Percentiles rank a stretch among this genome's conserved stretches.
These are phyloP conservation scores for Globisporangium apiculatum DNA, from an alignment of 352 stramenopile species.

Conservation along the genomic window DNA sequence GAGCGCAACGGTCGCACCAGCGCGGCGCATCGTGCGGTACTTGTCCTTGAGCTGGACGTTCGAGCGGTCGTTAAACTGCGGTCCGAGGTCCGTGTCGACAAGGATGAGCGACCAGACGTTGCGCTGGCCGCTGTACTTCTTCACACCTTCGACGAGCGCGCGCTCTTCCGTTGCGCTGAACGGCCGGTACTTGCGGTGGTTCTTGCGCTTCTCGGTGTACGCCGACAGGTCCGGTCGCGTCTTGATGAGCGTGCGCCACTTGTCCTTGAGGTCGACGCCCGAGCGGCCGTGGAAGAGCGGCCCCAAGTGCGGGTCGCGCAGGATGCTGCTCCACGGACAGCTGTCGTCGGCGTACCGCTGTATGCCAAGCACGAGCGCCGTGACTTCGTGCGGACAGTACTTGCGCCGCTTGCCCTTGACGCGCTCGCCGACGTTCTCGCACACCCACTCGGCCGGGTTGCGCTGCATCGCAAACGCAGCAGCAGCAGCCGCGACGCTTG, in stretches of 20 bases:
- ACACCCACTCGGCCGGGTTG: slow-evolving; percentile 72
- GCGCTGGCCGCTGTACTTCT: slow-evolving; percentile 78
- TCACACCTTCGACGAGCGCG: slow-evolving; percentile 83
- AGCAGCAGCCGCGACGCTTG: slow-evolving; percentile 21
- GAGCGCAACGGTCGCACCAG: slow-evolving; percentile 33
- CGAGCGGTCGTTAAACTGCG: slow-evolving; percentile 74
- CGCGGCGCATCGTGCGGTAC: slow-evolving; percentile 71
- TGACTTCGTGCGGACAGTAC: slow-evolving; percentile 82
- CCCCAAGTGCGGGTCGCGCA: slow-evolving; percentile 61
- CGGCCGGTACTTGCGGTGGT: slow-evolving; percentile 78
- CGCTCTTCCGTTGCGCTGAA: slow-evolving; percentile 71
- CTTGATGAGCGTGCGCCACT: slow-evolving; percentile 81
- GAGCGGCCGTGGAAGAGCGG: slow-evolving; percentile 74
- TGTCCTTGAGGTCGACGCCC: slow-evolving; percentile 78
- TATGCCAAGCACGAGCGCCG: slow-evolving; percentile 70
- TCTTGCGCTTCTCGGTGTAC: slow-evolving; percentile 85
- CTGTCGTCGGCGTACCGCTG: slow-evolving; percentile 81
- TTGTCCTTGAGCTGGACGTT: slow-evolving; percentile 86
- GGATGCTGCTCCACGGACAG: slow-evolving; percentile 78
- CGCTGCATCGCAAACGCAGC: slow-evolving; percentile 50
- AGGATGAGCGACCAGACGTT: slow-evolving; percentile 84
- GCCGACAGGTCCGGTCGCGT: slow-evolving; percentile 59
- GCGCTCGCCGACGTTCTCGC: slow-evolving; percentile 77
- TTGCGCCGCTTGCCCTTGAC: slow-evolving; percentile 79
- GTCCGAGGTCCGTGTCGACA: slow-evolving; percentile 69